Evolutionary conservation across 2,329 filamentous ascomycete species (phyloP).

Genomic region (Geosmithia putterillii): DNA sequence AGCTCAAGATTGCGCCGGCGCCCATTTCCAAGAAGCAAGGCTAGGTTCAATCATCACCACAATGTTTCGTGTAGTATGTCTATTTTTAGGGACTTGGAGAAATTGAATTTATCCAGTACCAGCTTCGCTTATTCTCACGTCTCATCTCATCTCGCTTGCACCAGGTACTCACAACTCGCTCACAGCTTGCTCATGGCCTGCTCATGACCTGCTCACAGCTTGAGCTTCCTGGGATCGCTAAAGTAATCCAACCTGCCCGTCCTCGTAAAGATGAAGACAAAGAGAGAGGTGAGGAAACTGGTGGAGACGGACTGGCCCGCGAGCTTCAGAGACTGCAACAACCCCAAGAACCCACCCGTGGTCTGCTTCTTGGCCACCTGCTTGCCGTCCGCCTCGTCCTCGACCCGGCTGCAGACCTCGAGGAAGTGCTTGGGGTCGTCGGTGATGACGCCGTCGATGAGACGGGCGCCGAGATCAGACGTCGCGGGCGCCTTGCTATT

Average conservation of each 20-base stretch:
- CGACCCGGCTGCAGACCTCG: conserved; percentile 38
- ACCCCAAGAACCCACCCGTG: background rate
- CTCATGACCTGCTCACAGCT: background rate
- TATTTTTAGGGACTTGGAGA: too few species aligned
- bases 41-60: background rate
- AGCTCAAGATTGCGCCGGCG: background rate
- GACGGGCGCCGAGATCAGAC: background rate
- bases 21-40: background rate
- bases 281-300: background rate
- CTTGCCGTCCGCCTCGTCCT: conserved; percentile 19
- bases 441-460: conserved; percentile 72
- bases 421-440: conserved; percentile 64
- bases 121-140: too few species aligned
- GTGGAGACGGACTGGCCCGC: background rate
- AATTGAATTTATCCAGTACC: too few species aligned
- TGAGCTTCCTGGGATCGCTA: conserved; percentile 3
- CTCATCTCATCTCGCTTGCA: too few species aligned
- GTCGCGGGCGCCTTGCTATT: background rate
- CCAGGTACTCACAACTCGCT: too few species aligned
- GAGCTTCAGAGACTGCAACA: background rate
- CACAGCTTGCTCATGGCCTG: too few species aligned
- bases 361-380: conserved; percentile 1
- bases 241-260: conserved; percentile 16
- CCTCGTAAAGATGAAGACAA: conserved; percentile 8
- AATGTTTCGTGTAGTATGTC: too few species aligned